These are phyloP conservation scores for Salix dunnii DNA, from an alignment of 345 rosid species.

Conservation along the genomic window DNA sequence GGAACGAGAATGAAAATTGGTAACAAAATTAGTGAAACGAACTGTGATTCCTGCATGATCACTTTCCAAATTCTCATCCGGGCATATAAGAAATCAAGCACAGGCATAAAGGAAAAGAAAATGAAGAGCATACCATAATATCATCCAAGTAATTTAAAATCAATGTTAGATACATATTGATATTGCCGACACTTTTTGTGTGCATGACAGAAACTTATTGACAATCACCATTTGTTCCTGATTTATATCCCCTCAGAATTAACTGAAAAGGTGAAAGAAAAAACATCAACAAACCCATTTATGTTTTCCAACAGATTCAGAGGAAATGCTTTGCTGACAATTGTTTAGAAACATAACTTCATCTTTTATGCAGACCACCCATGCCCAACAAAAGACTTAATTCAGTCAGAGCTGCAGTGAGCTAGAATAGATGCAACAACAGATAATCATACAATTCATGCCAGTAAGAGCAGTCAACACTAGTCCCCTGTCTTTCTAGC, in stretches of 20 bases:
- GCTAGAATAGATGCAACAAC: too few relatives aligned
- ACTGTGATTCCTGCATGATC: background rate
- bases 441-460: too few relatives aligned
- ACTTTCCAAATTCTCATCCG: background rate
- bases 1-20: background rate
- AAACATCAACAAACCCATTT: background rate
- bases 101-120: background rate
- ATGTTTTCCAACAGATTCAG: background rate
- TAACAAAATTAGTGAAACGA: background rate
- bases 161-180: background rate
- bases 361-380: too few relatives aligned
- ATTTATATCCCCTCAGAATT: background rate
- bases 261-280: background rate
- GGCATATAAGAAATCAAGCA: background rate
- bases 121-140: background rate
- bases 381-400: too few relatives aligned
- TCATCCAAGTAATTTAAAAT: background rate
- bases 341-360: too few relatives aligned
- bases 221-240: background rate
- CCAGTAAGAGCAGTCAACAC: too few relatives aligned
- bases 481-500: too few relatives aligned
- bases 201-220: background rate
- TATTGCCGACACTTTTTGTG: background rate
- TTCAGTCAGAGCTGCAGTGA: too few relatives aligned
- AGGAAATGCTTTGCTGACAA: background rate